A percentile compares a stretch with the other conserved stretches of the same genome.
These are phyloP conservation scores for Cordyceps pruinosa DNA, from an alignment of 2,329 filamentous ascomycete species.

Conservation along the genomic window DNA sequence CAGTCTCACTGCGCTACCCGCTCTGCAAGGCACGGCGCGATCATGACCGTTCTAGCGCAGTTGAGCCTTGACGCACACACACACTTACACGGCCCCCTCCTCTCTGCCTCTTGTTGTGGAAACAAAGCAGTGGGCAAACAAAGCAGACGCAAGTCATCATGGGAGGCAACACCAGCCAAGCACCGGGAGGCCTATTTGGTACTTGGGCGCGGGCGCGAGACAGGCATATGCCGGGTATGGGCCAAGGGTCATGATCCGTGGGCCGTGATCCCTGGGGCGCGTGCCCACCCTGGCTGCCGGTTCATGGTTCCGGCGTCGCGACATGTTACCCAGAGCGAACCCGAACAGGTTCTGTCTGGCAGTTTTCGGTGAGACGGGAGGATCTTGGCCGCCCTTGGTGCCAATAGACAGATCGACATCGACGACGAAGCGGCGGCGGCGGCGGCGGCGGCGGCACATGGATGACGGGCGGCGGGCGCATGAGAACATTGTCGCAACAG, in stretches of 20 bases:
- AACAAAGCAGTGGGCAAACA: neutral
- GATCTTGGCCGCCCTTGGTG: too few species aligned
- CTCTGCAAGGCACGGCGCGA: slow-evolving; percentile 10
- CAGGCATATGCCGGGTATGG: neutral
- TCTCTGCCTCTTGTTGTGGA: neutral
- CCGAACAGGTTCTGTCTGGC: too few species aligned
- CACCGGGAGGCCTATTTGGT: neutral
- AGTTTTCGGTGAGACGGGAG: slow-evolving; percentile 8
- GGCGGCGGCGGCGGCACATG: too few species aligned
- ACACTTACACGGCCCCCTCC: neutral
- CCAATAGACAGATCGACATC: slow-evolving; percentile 9
- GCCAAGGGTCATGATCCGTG: too few species aligned
- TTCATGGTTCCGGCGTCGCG: neutral
- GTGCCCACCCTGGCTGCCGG: neutral
- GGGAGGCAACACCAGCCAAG: neutral
- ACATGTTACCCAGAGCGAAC: neutral
- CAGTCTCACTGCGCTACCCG: slow-evolving; percentile 3
- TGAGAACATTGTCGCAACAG: neutral
- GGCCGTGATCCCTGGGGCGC: too few species aligned
- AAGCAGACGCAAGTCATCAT: neutral
- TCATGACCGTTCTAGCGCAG: slow-evolving; percentile 1
- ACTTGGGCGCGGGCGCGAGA: neutral
- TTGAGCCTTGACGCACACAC: neutral
- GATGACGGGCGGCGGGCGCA: neutral
- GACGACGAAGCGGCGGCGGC: too few species aligned